These are phyloP conservation scores for Vanrija pseudolonga DNA, from an alignment of 1,284 basidiomycete genomes.

Conservation along the genomic window DNA sequence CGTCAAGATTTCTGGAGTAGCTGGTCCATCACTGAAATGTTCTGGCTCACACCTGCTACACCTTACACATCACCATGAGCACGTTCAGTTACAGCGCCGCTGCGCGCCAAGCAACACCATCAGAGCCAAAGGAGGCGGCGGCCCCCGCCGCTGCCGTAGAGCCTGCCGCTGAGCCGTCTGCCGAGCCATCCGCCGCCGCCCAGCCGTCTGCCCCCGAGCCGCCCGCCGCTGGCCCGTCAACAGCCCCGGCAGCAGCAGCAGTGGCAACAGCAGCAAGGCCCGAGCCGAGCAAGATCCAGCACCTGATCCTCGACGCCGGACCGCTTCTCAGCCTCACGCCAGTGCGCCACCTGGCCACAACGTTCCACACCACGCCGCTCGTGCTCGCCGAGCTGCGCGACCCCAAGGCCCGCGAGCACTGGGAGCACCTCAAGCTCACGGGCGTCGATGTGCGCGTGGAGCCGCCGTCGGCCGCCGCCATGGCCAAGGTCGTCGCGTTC, in stretches of 20 bases:
- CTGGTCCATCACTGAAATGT: not conserved
- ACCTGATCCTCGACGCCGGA: slow-evolving; percentile 85
- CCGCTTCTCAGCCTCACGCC: slow-evolving; percentile 82
- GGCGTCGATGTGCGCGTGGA: slow-evolving; percentile 73
- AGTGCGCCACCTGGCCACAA: slow-evolving; percentile 73
- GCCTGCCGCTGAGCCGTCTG: not conserved
- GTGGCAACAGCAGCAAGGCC: slow-evolving; percentile 9
- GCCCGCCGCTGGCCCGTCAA: not conserved
- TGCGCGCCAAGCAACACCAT: slow-evolving; percentile 1
- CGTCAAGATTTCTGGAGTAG: slow-evolving; percentile 12
- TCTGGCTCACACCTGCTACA: not conserved
- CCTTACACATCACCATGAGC: slow-evolving; percentile 6
- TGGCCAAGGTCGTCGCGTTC: slow-evolving; percentile 79
- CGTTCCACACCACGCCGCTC: slow-evolving; percentile 80
- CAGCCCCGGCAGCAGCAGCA: not conserved
- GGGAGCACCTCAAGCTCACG: slow-evolving; percentile 59
- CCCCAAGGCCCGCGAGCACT: slow-evolving; percentile 76
- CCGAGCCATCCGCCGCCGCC: not conserved
- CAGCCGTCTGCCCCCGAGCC: not conserved
- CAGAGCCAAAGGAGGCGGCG: not conserved
- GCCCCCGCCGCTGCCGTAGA: not conserved
- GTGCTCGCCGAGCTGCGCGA: slow-evolving; percentile 86
- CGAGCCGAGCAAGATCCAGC: slow-evolving; percentile 54
- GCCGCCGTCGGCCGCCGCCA: slow-evolving; percentile 66
- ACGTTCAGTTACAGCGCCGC: slow-evolving; percentile 15